Evolutionary conservation across 1,139 yeast genomes (phyloP).

Genomic region (Pneumocystis jirovecii): DNA sequence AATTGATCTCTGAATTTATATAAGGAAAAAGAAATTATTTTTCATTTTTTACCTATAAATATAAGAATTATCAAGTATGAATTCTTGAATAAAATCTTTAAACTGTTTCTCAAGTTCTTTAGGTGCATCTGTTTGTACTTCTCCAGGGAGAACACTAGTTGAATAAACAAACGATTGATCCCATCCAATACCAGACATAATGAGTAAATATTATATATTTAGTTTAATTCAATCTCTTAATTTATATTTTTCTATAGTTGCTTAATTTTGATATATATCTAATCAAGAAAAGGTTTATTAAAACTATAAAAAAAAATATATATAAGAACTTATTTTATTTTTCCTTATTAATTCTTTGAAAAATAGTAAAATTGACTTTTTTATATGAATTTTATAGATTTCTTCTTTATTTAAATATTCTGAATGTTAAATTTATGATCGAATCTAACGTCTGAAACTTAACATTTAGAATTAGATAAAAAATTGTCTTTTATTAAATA

Average conservation of each 20-base stretch:
- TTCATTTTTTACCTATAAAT: slow-evolving; percentile 34
- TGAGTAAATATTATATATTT: not conserved
- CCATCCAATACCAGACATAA: slow-evolving; percentile 9
- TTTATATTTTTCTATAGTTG: not conserved
- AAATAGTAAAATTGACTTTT: not conserved
- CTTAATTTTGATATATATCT: not conserved
- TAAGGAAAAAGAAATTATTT: not conserved
- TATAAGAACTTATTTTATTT: no score
- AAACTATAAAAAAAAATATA: no score
- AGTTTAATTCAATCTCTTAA: not conserved
- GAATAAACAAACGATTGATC: slow-evolving; percentile 4
- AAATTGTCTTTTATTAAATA: not conserved
- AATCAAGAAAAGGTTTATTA: slow-evolving; percentile 2
- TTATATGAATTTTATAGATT: no score
- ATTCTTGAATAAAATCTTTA: slow-evolving; percentile 69
- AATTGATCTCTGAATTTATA: slow-evolving; percentile 52
- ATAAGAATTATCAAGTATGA: slow-evolving; percentile 67
- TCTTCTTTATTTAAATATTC: not conserved
- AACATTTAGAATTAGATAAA: not conserved
- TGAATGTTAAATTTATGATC: not conserved
- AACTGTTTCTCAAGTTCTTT: slow-evolving; percentile 70
- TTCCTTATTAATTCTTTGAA: not conserved
- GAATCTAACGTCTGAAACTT: not conserved
- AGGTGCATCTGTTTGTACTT: slow-evolving; percentile 45
- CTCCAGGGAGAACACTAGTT: slow-evolving; percentile 49